These are phyloP conservation scores for Stylosanthes scabra DNA, from an alignment of 331 rosid species.

Conservation along the genomic window DNA sequence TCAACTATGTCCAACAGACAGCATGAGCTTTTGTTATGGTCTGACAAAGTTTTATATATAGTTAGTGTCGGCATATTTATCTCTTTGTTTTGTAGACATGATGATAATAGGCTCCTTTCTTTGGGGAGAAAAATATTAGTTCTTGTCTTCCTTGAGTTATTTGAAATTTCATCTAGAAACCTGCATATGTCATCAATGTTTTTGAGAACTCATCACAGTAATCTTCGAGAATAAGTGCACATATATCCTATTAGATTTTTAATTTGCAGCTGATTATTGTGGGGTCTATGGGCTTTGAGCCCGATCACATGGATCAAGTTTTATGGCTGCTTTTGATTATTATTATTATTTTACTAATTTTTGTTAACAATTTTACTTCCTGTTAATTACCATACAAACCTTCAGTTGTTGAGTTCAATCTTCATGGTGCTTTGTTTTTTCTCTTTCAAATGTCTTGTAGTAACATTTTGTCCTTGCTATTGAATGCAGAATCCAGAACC, in stretches of 20 bases:
- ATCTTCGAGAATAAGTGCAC: constrained; percentile 17
- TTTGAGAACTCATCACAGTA: neutral
- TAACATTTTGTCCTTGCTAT: constrained; percentile 28
- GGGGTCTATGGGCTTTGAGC: constrained; percentile 8
- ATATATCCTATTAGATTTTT: neutral
- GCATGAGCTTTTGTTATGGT: constrained; percentile 8
- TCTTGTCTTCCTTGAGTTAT: constrained; percentile 18
- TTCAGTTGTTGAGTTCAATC: constrained; percentile 14
- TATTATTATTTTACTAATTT: neutral
- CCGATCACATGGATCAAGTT: neutral
- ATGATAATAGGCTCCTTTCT: neutral
- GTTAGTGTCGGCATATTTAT: neutral
- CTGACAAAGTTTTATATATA: constrained; percentile 15
- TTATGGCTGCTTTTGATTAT: neutral
- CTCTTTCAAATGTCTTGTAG: neutral
- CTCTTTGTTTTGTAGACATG: constrained; percentile 3
- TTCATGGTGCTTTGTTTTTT: neutral
- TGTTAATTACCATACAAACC: neutral
- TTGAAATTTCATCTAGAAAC: neutral
- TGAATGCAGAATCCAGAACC: constrained; percentile 91
- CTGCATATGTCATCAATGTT: neutral
- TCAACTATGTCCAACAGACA: constrained; percentile 12
- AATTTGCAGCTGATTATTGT: neutral
- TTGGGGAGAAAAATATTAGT: neutral
- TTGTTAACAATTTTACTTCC: neutral